Base-by-base conservation (phyloP, 2,329 filamentous ascomycete species). In the Colletotrichum magnum region DNA sequence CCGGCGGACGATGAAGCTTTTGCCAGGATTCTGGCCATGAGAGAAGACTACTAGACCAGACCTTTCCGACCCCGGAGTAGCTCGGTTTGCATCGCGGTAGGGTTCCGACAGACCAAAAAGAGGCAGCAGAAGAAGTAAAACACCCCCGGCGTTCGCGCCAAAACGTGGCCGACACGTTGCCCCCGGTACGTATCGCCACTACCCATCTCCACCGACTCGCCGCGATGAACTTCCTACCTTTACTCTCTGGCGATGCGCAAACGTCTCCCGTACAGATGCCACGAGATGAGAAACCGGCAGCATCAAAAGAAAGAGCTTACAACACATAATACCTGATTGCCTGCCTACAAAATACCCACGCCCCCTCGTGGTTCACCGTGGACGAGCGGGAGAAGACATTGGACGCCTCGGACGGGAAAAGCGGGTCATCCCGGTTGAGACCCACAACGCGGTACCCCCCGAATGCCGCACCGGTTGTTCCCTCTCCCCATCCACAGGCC, bases 381-480 rank as follows among this genome's bases (percentile, higher is more conserved):
- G 9, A 36, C 32, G 32, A 36, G 12, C 32, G 32, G 32, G 32
- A 32, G 10, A 32, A 32, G 28, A 32, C 28, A 7, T 9, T 32
- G 28, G 32, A 43, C 39, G 43, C 50, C 59, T 26, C 66, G 61
- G 66, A 69, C 66, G 66, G 66, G 51, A 66, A 67, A 69, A 45
- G 56, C 36, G 67, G 51, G 51, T 24, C 32, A 16, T 16, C 50
- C 36, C 32, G 32, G 32, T 36, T 6, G 32, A 10, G 32, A 36
- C 45, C 62, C 24, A 52, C 24, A 10, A 9, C 21, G 67, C 57
- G 67, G 67, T 36, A 45, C 41, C 66, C 43, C 67, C 67, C 67
- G 67, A 69, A 69, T 67, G 36, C 67, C 67, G 67, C 62, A 56
- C 67, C 67, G 67, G 60, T 52, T 45, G 28, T 28, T 24, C 18